Conservation (phyloP, 192 early-diverging fungal genomes). For the Coemansia reversa region DNA sequence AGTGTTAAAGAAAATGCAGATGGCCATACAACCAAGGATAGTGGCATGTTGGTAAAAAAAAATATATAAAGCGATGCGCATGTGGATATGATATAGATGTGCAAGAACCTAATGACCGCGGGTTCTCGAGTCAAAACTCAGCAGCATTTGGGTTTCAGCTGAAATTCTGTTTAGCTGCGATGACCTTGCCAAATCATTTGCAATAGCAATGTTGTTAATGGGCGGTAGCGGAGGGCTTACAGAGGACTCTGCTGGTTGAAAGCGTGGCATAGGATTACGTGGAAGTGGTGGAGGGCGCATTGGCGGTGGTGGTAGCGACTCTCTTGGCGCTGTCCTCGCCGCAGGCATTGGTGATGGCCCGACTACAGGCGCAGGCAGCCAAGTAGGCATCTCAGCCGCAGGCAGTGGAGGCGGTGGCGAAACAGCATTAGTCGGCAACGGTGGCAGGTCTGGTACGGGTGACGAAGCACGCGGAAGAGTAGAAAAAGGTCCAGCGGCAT, state of each 20-base stretch:
- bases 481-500: constrained; percentile 6
- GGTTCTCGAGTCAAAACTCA: constrained; percentile 33
- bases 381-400: constrained; percentile 29
- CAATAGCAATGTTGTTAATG: constrained; percentile 7
- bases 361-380: constrained; percentile 18
- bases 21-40: background rate
- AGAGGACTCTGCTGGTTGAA: constrained; percentile 24
- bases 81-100: background rate
- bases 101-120: background rate
- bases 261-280: constrained; percentile 40
- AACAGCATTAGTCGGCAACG: constrained; percentile 19
- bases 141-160: constrained; percentile 49
- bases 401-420: constrained; percentile 34
- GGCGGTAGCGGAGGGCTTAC: constrained; percentile 9
- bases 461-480: constrained; percentile 3
- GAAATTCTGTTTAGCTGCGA: constrained; percentile 21
- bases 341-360: background rate
- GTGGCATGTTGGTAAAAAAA: background rate
- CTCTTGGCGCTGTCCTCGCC: constrained; percentile 8
- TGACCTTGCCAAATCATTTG: constrained; percentile 1
- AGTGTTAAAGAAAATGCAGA: no score
- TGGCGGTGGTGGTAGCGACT: constrained; percentile 12
- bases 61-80: background rate
- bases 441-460: constrained; percentile 17
- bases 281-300: constrained; percentile 29